A percentile compares a stretch with the other conserved stretches of the same genome.
These are phyloP conservation scores for Rhizophlyctis rosea DNA, from an alignment of 192 early-diverging fungal species.

Conservation along the genomic window DNA sequence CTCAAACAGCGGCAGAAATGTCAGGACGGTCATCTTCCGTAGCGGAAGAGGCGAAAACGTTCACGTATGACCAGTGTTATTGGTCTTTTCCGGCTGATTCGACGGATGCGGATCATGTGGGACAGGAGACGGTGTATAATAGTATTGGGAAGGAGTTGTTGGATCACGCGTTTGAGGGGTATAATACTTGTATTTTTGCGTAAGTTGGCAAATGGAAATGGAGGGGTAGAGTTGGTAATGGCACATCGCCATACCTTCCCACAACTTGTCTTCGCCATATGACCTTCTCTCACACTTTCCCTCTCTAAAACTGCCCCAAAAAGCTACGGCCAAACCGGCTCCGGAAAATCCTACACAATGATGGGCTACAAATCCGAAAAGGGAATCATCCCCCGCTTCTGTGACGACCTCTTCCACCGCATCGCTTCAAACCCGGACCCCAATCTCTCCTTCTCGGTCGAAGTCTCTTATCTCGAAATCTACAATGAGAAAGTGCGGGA, in stretches of 20 bases:
- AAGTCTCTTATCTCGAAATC: conserved; percentile 88
- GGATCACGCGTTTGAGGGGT: conserved; percentile 84
- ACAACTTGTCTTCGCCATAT: no score
- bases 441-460: conserved; percentile 36
- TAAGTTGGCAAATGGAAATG: conserved; percentile 35
- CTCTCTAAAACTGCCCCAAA: no score
- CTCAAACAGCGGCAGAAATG: not conserved
- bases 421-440: conserved; percentile 40
- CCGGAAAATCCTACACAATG: conserved; percentile 70
- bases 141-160: conserved; percentile 75
- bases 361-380: conserved; percentile 41
- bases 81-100: conserved; percentile 55
- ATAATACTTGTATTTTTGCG: conserved; percentile 92
- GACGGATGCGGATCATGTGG: conserved; percentile 58
- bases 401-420: conserved; percentile 71
- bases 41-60: conserved; percentile 50
- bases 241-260: no score
- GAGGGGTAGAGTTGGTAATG: no score
- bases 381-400: conserved; percentile 86
- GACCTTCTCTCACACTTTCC: no score
- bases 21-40: conserved; percentile 1
- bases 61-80: conserved; percentile 88
- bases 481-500: conserved; percentile 97
- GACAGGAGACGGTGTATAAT: conserved; percentile 71
- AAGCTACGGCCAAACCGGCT: conserved; percentile 73